A percentile compares a stretch with the other conserved stretches of the same genome.
Conservation (phyloP, 1,139 yeast species). For the Saccharomyces hybrid region DNA sequence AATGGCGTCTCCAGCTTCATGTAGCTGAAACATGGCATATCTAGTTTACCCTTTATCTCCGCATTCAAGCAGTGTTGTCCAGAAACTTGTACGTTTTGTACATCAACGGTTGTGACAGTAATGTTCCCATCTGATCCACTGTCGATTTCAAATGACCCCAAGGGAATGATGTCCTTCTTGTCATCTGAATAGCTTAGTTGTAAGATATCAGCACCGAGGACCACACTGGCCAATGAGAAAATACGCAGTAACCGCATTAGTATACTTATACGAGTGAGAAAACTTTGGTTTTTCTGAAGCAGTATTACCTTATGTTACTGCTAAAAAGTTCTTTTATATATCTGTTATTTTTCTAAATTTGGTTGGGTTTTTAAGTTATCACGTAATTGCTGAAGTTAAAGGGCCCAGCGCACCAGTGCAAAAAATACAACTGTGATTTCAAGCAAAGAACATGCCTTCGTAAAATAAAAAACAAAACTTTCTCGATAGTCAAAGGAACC, state of each 20-base stretch:
- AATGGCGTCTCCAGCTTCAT: not conserved
- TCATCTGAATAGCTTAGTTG: not conserved
- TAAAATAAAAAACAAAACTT: not conserved
- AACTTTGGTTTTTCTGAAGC: not conserved
- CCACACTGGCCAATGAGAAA: not conserved
- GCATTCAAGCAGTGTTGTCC: conserved; percentile 4
- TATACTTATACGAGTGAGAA: not conserved
- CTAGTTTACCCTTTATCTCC: not conserved
- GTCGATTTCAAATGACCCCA: not conserved
- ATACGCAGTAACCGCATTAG: not conserved
- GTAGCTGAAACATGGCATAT: conserved; percentile 4
- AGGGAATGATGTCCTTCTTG: not conserved
- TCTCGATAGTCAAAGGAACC: not conserved
- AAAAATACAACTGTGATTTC: not conserved
- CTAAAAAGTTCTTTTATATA: not conserved
- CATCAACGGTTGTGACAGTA: not conserved
- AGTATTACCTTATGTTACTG: not conserved
- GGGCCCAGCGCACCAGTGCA: not conserved
- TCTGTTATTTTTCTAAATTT: not conserved
- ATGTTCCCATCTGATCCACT: not conserved
- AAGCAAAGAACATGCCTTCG: not conserved
- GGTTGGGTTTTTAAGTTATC: not conserved
- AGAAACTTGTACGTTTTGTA: not conserved
- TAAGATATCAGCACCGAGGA: not conserved
- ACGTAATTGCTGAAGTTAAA: not conserved